Percentiles rank a stretch among this genome's conserved stretches.
phyloP scores from a whole-genome alignment of 805 yeast genomes.

The Myxozyma sirexii region DNA sequence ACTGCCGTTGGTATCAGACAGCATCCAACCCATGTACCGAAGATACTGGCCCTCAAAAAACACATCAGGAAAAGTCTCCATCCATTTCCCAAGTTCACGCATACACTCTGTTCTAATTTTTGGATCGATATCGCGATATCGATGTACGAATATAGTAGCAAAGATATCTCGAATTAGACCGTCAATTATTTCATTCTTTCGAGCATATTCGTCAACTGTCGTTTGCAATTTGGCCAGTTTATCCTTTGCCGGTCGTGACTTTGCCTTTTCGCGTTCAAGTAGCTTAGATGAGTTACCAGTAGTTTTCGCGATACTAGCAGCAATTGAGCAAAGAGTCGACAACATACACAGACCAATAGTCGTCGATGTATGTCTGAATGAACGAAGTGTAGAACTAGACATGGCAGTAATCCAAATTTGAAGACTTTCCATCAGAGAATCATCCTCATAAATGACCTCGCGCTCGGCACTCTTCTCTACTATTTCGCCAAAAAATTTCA shows the following conservation, averaged over 20 bases:
- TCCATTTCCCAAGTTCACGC: slow-evolving; percentile 66
- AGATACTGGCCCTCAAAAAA: slow-evolving; percentile 71
- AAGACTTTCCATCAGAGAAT: slow-evolving; percentile 54
- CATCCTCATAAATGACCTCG: slow-evolving; percentile 55
- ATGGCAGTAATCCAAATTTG: slow-evolving; percentile 77
- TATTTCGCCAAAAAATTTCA: slow-evolving; percentile 58
- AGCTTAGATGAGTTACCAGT: slow-evolving; percentile 47
- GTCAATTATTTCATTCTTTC: slow-evolving; percentile 56
- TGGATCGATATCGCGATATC: slow-evolving; percentile 81
- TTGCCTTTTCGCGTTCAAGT: slow-evolving; percentile 41
- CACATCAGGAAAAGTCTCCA: slow-evolving; percentile 66
- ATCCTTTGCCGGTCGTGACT: slow-evolving; percentile 39
- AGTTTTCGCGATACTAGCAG: slow-evolving; percentile 44
- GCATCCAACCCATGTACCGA: slow-evolving; percentile 80
- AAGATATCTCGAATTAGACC: slow-evolving; percentile 66
- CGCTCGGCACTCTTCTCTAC: slow-evolving; percentile 60
- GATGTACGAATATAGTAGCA: slow-evolving; percentile 66
- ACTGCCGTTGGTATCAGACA: slow-evolving; percentile 65
- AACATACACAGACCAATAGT: slow-evolving; percentile 61
- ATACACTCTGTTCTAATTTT: slow-evolving; percentile 72
- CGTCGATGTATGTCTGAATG: slow-evolving; percentile 71
- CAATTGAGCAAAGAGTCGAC: slow-evolving; percentile 58
- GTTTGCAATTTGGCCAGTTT: slow-evolving; percentile 45
- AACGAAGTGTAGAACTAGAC: slow-evolving; percentile 67
- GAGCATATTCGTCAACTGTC: slow-evolving; percentile 52